Evolutionary conservation across 2,329 filamentous ascomycete genomes (phyloP), one percentile per base, ranked within the genome.

Genomic region (Clarireedia hainanense): DNA sequence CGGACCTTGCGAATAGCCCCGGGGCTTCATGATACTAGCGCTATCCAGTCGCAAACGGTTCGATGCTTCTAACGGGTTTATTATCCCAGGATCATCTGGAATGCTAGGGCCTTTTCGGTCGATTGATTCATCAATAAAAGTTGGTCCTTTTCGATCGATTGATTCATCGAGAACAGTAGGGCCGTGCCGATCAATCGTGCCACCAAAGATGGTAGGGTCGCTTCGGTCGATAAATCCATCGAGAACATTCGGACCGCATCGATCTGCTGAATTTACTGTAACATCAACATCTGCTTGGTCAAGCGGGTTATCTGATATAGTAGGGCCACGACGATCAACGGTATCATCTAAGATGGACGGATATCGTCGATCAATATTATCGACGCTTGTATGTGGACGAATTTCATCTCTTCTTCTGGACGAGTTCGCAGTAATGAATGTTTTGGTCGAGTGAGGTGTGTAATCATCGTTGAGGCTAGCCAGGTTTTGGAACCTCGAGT

Each of bases 391-490:
- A 34, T 36, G 24, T n/a, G 1, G 20, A 12, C 1, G 23, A 37
- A 6, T 39, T 5, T 39, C 14, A 42, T 42, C 17, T 46, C 42
- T 23, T 46, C 2, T 6, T 46, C 9, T 20, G n/a, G 15, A 17
- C 6, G n/a, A 20, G 39, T n/a, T 42, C n/a, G 20, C 20, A 20
- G 39, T 20, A 17, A 42, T 20, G 6, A 15, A 20, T 10, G 7
- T 5, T 42, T 17, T 42, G 39, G 42, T 20, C 6, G 42, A 46
- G 23, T 24, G 15, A 20, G 39, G 4, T 0, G 12, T 46, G 23
- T 14, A 30, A 23, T 47, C 27, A 46, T 53, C 51, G 6, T 53
- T 53, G n/a, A 47, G n/a, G 39, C 30, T 53, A 26, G 43, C 34
- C 17, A 53, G 7, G 6, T 37, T 12, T 17, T 30, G 27, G 23